phyloP scores from a whole-genome alignment of 768 basidiomycete genomes.

The Solioccasus polychromus region DNA sequence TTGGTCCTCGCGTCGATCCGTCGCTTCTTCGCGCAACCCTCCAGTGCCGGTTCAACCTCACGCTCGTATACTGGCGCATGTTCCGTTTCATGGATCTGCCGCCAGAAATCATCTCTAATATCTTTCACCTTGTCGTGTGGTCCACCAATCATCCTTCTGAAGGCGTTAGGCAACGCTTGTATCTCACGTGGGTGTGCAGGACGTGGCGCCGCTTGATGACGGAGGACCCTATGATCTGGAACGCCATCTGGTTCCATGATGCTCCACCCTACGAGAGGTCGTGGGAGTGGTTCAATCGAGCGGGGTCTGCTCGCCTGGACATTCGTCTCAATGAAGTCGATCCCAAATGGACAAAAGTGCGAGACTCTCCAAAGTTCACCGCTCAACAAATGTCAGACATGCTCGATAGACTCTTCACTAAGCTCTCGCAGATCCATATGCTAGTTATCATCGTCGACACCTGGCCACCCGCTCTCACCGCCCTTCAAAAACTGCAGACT shows the following conservation, averaged over 20 bases:
- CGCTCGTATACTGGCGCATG: constrained; percentile 35
- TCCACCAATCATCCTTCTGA: constrained; percentile 36
- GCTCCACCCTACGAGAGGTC: constrained; percentile 48
- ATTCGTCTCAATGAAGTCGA: constrained; percentile 54
- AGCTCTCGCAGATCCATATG: constrained; percentile 56
- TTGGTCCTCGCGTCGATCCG: constrained; percentile 18
- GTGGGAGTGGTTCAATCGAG: constrained; percentile 54
- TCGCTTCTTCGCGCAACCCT: constrained; percentile 14
- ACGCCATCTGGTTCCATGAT: constrained; percentile 62
- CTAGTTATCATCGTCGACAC: constrained; percentile 55
- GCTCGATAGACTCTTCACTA: constrained; percentile 49
- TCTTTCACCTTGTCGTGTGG: constrained; percentile 63
- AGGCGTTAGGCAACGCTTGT: constrained; percentile 41
- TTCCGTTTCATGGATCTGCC: constrained; percentile 66
- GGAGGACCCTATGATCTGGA: constrained; percentile 56
- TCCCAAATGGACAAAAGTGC: constrained; percentile 21
- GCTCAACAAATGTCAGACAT: constrained; percentile 43
- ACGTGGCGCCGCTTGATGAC: constrained; percentile 51
- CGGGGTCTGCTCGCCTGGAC: constrained; percentile 53
- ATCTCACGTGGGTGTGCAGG: constrained; percentile 57
- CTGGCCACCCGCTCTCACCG: constrained; percentile 51
- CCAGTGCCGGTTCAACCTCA: constrained; percentile 17
- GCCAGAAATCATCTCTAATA: constrained; percentile 59
- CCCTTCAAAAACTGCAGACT: constrained; percentile 47
- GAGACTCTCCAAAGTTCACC: constrained; percentile 35